Percentiles rank a stretch among this genome's conserved stretches.
Conservation (phyloP, 2,329 filamentous ascomycete species). For the Fusarium agapanthi region DNA sequence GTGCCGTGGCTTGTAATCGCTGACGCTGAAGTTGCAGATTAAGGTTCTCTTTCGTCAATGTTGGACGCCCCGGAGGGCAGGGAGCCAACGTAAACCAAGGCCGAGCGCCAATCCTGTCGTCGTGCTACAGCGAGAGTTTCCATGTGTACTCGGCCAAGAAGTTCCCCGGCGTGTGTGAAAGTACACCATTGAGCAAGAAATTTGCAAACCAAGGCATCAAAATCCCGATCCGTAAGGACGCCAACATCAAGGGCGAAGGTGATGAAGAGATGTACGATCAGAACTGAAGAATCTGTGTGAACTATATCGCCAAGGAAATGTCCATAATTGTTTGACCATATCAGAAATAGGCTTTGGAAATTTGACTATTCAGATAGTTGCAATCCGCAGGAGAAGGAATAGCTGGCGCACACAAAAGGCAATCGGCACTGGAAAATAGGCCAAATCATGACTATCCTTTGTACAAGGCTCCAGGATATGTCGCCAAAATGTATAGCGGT, state of each 20-base stretch:
- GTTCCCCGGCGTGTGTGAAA: constrained; percentile 96
- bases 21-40: constrained; percentile 54
- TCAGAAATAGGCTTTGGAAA: not conserved
- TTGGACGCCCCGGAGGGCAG: constrained; percentile 63
- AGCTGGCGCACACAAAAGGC: not conserved
- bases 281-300: not conserved
- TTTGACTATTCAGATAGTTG: not conserved
- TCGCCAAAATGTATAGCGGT: not conserved
- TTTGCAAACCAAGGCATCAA: constrained; percentile 96
- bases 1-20: not conserved
- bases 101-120: constrained; percentile 82
- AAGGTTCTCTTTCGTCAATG: constrained; percentile 82
- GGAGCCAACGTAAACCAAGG: constrained; percentile 71
- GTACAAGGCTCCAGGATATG: not conserved
- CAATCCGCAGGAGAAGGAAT: constrained; percentile 2
- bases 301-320: not conserved
- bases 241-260: constrained; percentile 62
- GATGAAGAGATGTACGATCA: constrained; percentile 58
- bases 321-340: not conserved
- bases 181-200: constrained; percentile 87
- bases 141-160: constrained; percentile 97
- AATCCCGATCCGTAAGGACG: constrained; percentile 93
- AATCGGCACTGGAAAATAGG: not conserved
- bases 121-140: constrained; percentile 87
- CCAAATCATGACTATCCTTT: not conserved